Conservation (phyloP, 148 eudicot species). For the Persicaria tinctoria region DNA sequence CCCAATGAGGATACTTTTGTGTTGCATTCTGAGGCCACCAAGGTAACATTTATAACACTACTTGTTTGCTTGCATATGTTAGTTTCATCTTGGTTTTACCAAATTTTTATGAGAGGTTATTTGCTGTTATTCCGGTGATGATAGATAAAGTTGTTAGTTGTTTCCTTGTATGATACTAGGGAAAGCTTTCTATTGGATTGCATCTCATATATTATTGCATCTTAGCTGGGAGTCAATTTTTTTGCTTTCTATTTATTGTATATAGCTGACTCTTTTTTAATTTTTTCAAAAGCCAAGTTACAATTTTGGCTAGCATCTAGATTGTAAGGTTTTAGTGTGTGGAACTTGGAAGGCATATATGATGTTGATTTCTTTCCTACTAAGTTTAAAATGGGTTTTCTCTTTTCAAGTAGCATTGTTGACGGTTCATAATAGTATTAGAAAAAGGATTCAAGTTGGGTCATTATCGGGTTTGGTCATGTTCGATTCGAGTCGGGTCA, state of each 20-base stretch:
- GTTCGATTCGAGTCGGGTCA: no score
- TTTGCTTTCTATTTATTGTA: neutral
- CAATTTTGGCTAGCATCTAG: neutral
- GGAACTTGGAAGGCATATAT: neutral
- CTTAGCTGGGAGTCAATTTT: no score
- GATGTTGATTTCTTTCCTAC: neutral
- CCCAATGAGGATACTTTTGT: constrained; percentile 86
- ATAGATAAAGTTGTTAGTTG: neutral
- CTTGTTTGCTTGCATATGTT: neutral
- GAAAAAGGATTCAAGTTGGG: neutral
- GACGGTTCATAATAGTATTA: neutral
- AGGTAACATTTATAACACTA: constrained; percentile 32
- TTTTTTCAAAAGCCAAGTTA: neutral
- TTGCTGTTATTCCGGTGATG: neutral
- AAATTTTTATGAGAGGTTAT: neutral
- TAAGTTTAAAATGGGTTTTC: neutral
- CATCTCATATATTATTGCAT: neutral
- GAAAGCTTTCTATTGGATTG: neutral
- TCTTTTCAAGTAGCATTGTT: neutral
- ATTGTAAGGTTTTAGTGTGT: neutral
- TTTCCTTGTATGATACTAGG: neutral
- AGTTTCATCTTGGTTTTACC: neutral
- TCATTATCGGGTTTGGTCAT: no score
- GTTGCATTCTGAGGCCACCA: constrained; percentile 55
- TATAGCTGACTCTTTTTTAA: neutral